These are phyloP conservation scores for Cardamine resedifolia DNA, from an alignment of 345 rosid genomes.

Conservation along the genomic window DNA sequence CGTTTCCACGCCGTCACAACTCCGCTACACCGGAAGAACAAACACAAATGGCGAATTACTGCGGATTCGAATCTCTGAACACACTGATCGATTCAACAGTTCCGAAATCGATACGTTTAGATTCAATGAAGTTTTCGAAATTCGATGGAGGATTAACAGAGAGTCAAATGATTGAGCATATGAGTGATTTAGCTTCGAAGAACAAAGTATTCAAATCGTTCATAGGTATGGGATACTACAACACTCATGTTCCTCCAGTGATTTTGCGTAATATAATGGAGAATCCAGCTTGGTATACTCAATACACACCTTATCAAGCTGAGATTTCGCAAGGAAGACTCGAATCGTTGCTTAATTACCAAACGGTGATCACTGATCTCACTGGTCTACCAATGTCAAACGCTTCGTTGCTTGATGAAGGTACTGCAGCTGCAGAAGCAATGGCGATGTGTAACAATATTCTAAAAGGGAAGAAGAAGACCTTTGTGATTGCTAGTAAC, in stretches of 20 bases:
- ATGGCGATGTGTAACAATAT: constrained; percentile 96
- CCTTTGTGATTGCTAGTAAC: constrained; percentile 68
- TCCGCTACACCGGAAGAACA: constrained; percentile 81
- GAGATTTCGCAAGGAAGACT: constrained; percentile 89
- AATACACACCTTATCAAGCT: constrained; percentile 94
- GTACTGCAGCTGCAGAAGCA: constrained; percentile 94
- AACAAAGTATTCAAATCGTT: constrained; percentile 74
- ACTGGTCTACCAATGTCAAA: constrained; percentile 89
- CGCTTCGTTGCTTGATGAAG: constrained; percentile 93
- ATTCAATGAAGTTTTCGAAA: constrained; percentile 72
- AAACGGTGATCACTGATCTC: constrained; percentile 79
- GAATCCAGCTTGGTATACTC: constrained; percentile 97
- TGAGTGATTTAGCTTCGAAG: constrained; percentile 65
- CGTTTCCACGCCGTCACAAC: constrained; percentile 85
- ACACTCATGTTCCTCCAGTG: constrained; percentile 77
- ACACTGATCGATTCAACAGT: constrained; percentile 74
- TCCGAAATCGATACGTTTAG: constrained; percentile 78
- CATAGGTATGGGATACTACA: constrained; percentile 91
- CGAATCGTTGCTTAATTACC: constrained; percentile 80
- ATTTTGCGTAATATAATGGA: constrained; percentile 89
- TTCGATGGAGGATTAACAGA: constrained; percentile 81
- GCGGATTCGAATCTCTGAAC: constrained; percentile 65
- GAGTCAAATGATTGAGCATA: constrained; percentile 77
- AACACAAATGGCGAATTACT: constrained; percentile 57
- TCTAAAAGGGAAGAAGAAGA: constrained; percentile 79